A percentile compares a stretch with the other conserved stretches of the same genome.
These are phyloP conservation scores for Carex littledalei DNA, from an alignment of 176 grass and related monocot genomes.

Conservation along the genomic window DNA sequence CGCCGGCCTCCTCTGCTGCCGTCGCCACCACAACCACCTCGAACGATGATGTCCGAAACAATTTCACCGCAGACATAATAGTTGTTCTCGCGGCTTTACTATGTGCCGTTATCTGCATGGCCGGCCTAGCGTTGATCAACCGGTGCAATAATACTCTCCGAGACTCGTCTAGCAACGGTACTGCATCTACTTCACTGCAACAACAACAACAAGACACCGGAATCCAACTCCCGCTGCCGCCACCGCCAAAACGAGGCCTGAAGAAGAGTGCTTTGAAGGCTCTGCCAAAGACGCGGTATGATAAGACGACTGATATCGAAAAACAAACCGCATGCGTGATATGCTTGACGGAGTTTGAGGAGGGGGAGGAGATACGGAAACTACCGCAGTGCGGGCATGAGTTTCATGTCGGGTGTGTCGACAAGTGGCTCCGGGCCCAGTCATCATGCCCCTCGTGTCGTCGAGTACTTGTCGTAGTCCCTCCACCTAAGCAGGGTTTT, in stretches of 20 bases:
- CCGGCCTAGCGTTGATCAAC: conserved; percentile 47
- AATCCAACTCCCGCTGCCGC: background rate
- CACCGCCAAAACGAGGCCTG: conserved; percentile 47
- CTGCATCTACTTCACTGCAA: background rate
- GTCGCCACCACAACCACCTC: conserved; percentile 1
- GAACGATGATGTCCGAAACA: conserved; percentile 19
- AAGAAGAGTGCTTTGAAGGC: conserved; percentile 59
- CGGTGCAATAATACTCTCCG: conserved; percentile 38
- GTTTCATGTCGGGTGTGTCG: conserved; percentile 61
- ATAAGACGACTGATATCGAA: background rate
- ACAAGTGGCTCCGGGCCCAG: conserved; percentile 60
- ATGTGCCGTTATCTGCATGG: conserved; percentile 55
- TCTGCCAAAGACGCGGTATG: conserved; percentile 47
- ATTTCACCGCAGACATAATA: conserved; percentile 32
- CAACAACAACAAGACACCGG: background rate
- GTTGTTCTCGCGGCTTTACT: conserved; percentile 57
- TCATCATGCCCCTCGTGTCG: conserved; percentile 70
- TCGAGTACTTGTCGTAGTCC: conserved; percentile 30
- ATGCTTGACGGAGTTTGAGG: conserved; percentile 62
- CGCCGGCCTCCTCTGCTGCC: background rate
- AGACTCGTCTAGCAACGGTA: background rate
- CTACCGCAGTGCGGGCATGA: conserved; percentile 55
- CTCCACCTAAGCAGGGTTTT: conserved; percentile 26
- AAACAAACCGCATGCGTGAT: conserved; percentile 50
- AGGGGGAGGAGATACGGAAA: conserved; percentile 53